A percentile compares a stretch with the other conserved stretches of the same genome.
phyloP scores from a whole-genome alignment of 257 asterid genomes.

The Voacanga thouarsii region DNA sequence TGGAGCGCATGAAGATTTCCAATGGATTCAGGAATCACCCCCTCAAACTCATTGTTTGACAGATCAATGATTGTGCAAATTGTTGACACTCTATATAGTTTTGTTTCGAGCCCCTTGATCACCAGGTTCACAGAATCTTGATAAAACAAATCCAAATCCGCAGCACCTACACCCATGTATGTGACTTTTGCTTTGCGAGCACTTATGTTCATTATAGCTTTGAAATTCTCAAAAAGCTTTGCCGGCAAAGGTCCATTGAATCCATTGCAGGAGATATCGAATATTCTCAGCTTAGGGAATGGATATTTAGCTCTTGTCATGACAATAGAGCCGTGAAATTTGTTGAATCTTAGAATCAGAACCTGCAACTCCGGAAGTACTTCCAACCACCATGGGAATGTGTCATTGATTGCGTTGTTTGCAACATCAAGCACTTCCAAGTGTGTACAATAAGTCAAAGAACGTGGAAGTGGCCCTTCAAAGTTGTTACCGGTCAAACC shows the following conservation, averaged over 20 bases:
- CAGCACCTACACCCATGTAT: background rate
- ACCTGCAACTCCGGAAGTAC: conserved; percentile 22
- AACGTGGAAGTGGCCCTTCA: conserved; percentile 4
- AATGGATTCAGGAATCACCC: background rate
- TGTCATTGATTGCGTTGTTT: conserved; percentile 18
- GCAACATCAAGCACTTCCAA: conserved; percentile 17
- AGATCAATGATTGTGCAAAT: background rate
- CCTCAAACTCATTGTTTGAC: conserved; percentile 11
- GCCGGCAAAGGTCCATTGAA: background rate
- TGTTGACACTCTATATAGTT: background rate
- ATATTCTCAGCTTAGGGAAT: too few relatives aligned
- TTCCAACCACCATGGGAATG: conserved; percentile 28
- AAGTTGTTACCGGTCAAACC: conserved; percentile 1
- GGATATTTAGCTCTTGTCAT: background rate
- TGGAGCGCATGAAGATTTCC: background rate
- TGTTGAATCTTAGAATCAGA: background rate
- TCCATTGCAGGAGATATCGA: background rate
- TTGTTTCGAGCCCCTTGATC: background rate
- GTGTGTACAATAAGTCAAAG: conserved; percentile 13
- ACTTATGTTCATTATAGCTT: conserved; percentile 12
- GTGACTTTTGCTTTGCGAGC: background rate
- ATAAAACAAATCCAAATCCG: background rate
- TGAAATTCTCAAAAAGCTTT: background rate
- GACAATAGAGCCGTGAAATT: background rate
- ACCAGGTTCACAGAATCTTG: background rate